Conservation (phyloP, 345 rosid genomes). For the Dipteronia dyeriana region DNA sequence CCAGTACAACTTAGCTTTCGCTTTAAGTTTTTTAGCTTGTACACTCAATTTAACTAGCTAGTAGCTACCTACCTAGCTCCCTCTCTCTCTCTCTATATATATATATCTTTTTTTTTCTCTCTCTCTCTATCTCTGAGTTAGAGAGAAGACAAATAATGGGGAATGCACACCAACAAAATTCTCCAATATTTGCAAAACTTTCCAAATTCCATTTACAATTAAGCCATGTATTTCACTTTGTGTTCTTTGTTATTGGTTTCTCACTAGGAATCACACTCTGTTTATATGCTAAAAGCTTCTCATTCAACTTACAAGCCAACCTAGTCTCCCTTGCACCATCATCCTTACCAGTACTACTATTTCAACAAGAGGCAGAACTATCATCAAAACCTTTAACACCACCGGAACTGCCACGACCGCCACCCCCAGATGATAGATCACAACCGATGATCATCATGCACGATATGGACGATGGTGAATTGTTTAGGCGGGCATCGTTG, state of each 20-base stretch:
- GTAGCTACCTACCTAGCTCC: not conserved
- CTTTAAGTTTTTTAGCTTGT: not conserved
- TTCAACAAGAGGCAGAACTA: not conserved
- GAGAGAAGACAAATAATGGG: slow-evolving; percentile 8
- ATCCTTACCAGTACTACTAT: not conserved
- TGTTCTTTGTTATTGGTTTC: slow-evolving; percentile 33
- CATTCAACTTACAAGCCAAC: slow-evolving; percentile 6
- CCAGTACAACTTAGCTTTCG: slow-evolving; percentile 11
- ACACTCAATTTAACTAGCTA: not conserved
- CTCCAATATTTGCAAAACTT: slow-evolving; percentile 8
- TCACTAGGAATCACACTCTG: slow-evolving; percentile 26
- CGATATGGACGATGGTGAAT: slow-evolving; percentile 29
- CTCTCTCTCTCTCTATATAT: not conserved
- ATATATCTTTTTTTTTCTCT: no score
- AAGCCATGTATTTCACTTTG: slow-evolving; percentile 11
- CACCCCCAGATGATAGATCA: not conserved
- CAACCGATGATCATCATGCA: not conserved
- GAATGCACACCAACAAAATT: slow-evolving; percentile 16
- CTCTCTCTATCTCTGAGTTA: not conserved
- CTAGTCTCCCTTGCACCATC: not conserved
- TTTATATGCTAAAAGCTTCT: slow-evolving; percentile 13
- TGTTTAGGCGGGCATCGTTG: slow-evolving; percentile 31
- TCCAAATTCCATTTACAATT: not conserved
- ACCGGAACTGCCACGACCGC: not conserved
- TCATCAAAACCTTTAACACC: not conserved